phyloP scores from a whole-genome alignment of 257 asterid species.

The Ilex asprella region DNA sequence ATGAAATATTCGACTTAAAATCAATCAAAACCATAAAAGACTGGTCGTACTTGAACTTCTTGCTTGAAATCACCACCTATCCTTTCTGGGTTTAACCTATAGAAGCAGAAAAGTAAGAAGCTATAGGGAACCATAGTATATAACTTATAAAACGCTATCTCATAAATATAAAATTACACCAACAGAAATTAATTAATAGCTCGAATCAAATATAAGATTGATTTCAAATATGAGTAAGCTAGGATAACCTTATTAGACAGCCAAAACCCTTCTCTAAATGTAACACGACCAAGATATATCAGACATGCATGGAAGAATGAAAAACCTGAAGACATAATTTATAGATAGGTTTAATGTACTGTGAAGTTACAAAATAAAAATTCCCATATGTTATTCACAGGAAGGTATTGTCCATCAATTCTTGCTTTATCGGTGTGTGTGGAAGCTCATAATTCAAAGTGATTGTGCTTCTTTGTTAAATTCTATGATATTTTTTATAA shows the following conservation, averaged over 20 bases:
- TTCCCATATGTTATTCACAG: too few relatives aligned
- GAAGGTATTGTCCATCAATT: too few relatives aligned
- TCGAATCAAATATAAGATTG: background rate
- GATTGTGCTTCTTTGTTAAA: too few relatives aligned
- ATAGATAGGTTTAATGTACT: too few relatives aligned
- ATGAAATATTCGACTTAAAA: background rate
- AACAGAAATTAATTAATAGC: background rate
- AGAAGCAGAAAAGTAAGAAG: conserved; percentile 27
- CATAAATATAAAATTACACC: background rate
- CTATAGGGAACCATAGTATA: background rate
- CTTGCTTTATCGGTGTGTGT: too few relatives aligned
- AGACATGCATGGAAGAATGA: too few relatives aligned
- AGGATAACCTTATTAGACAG: background rate
- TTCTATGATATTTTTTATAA: too few relatives aligned
- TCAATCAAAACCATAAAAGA: conserved; percentile 3
- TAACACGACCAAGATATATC: too few relatives aligned
- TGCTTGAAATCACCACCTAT: conserved; percentile 88
- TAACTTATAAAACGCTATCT: background rate
- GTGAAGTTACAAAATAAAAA: too few relatives aligned
- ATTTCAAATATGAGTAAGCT: background rate
- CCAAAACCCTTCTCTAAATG: too few relatives aligned
- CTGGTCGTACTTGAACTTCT: conserved; percentile 68
- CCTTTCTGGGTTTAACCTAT: conserved; percentile 94
- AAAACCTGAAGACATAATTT: too few relatives aligned
- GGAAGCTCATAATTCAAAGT: too few relatives aligned